A percentile compares a stretch with the other conserved stretches of the same genome.
Evolutionary conservation across 768 basidiomycete genomes (phyloP).

Genomic region (Paxillus ammoniavirescens): DNA sequence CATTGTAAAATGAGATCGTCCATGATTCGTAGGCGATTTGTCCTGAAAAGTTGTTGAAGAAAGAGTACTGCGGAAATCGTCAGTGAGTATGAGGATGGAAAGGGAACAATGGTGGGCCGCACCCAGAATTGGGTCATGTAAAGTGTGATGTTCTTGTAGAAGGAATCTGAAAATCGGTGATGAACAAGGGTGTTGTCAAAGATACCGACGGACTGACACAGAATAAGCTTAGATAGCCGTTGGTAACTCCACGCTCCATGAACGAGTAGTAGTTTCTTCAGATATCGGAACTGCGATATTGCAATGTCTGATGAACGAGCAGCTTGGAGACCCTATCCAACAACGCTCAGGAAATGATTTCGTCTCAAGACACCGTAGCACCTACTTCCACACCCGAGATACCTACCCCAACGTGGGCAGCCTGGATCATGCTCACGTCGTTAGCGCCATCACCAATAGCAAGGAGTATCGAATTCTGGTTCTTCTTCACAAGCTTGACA

Average conservation of each 20-base stretch:
- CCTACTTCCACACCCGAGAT: conserved; percentile 94
- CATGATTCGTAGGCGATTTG: conserved; percentile 99
- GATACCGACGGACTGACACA: conserved; percentile 62
- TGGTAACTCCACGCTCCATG: conserved; percentile 99
- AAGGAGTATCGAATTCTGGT: conserved; percentile 87
- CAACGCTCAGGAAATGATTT: background rate
- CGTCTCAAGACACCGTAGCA: background rate
- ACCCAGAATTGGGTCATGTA: conserved; percentile 99
- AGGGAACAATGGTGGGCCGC: conserved; percentile 16
- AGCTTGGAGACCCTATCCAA: conserved; percentile 85
- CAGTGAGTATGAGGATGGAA: background rate
- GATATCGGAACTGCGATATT: conserved; percentile 94
- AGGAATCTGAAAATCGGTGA: conserved; percentile 63
- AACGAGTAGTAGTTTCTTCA: conserved; percentile 93
- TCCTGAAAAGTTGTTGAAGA: conserved; percentile 99
- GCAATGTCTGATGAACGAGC: conserved; percentile 97
- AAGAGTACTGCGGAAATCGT: conserved; percentile 71
- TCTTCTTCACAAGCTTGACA: conserved; percentile 98
- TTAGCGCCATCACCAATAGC: conserved; percentile 98
- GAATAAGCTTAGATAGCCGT: conserved; percentile 88
- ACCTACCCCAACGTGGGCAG: conserved; percentile 95
- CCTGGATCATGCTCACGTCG: conserved; percentile 99
- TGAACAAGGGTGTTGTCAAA: conserved; percentile 10
- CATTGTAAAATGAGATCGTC: conserved; percentile 97
- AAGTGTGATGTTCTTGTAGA: conserved; percentile 98